Evolutionary conservation across 148 eudicot species (phyloP), one percentile per base, ranked within the genome.

Genomic region (Rhododendron ferrugineum): DNA sequence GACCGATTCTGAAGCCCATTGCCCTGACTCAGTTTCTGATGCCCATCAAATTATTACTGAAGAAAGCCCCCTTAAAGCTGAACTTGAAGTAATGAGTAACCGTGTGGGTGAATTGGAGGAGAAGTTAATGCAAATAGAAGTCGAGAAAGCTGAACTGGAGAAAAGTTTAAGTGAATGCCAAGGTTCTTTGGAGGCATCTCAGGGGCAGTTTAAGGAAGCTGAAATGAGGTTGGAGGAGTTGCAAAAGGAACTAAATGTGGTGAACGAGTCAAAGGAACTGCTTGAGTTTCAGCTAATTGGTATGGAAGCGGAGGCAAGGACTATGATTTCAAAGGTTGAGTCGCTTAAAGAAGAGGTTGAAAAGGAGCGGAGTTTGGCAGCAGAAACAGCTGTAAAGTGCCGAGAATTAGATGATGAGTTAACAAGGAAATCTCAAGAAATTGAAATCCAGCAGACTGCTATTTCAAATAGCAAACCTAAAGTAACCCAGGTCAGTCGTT

Each of bases 321-420:
- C 90, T 50, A 85, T 88, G 91, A 83, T 90, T 75, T 88, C 91
- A 66, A 88, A 91, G 85, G 86, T 94, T 60, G 85, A 88, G 76
- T 88, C 85, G 9, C 86, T 95, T 47, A 79, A 82, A 77, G 91
- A 84, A 18, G 92, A 93, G 77, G 56, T 92, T 52, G 92, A 91
- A 68, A 89, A 86, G 83, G 95, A 94, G 79, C 88, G 83, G 85
- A 87, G 70, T 23, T 89, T 89, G 32, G 89, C 91, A 20, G 87
- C 85, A 20, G 92, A 93, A 68, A 81, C 90, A 78, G 82, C 84
- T 36, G 58, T 79, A 23, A 93, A 86, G 85, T 91, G 93, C 62
- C 89, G 77, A 83, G 89, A 87, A 85, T 83, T 94, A 83, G 93
- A 92, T 86, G 91, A 90, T 22, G 93, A 93, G 80, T 82, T 94